Evolutionary conservation across 176 grass and related monocot genomes (phyloP), one percentile per base, ranked within the genome.

Genomic region (Oryza glaberrima): DNA sequence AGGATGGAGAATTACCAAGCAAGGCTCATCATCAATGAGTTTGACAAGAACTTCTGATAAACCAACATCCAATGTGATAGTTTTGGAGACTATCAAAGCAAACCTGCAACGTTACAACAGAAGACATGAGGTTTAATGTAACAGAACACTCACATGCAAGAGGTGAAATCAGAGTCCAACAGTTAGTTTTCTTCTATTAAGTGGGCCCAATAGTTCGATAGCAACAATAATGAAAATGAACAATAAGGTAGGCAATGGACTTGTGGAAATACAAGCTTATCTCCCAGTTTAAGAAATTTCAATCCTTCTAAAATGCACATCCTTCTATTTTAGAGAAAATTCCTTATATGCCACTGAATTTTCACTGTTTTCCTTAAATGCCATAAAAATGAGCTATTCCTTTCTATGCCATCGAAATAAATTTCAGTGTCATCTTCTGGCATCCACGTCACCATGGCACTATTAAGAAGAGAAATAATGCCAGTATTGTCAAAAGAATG

Each of bases 11-110:
- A 43, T 67, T 92, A 97, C 95, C 78, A 32, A 82, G 70, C 95
- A 97, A 77, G 77, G 86, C 68, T 76, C 84, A 70, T 94, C 92
- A 20, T 84, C 65, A 81, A 97, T 89, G 40, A 2, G 44, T 84
- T 61, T 2, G 71, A 97, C 75, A 66, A 77, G 17, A 84, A 92
- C 49, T 7, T n/a, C 44, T 4, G 81, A 72, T 28, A 97, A 84
- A 72, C 91, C 79, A 76, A 82, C 72, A 79, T 88, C 54, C 38
- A 97, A 51, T 85, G 81, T 97, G 56, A 88, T 79, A 30, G 90
- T 94, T 65, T 94, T 97, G 15, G 95, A 97, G 30, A 97, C 77
- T 83, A 92, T 91, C 65, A 97, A 91, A 75, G 77, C 66, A 90
- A 97, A 84, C 88, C 92, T 97, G 92, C 64, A 88, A 86, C 52